Base-by-base conservation (phyloP, 371 early-diverging fungal genomes). In the Lichtheimia corymbifera region DNA sequence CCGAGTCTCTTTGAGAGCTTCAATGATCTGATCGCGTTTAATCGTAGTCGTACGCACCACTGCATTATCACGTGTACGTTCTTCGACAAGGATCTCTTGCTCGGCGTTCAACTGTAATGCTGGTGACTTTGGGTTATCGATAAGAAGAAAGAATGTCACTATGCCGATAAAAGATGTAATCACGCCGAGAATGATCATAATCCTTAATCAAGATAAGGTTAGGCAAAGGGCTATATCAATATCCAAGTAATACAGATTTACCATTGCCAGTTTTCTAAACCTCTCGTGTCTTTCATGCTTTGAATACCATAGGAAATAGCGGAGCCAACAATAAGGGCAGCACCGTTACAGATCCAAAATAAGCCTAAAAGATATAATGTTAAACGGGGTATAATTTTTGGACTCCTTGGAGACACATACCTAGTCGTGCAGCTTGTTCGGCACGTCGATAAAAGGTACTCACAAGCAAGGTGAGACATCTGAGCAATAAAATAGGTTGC, bases 181-280 rank as follows among this genome's bases (percentile, higher is more conserved):
- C 12, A 35, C 27, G 9, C 77, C 74, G 6, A 74, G 63, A 45
- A 77, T 74, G 42, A 77, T 63, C 77, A 77, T 77, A 18, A 72
- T 72, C 77, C 77, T 77, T 56, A 25, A 12, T 24, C 44, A 52
- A 45, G 30, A 44, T 41, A 27, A 20, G 18, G 25, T 50, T 14
- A 50, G n/a, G 41, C 7, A 15, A 22, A 25, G 24, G n/a, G 1
- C 42, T 22, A 56, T 18, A 17, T 47, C 22, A 47, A 47, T 9
- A 47, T n/a, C 6, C 47, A 22, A 22, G n/a, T 17, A 11, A 35
- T 0, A 35, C 11, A 35, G 9, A 20, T 15, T 56, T 70, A 78
- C 83, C 88, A 88, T 70, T 77, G 76, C 89, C 90, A 88, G 14
- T 69, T 63, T 13, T 50, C 17, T n/a, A 87, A 61, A 20, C 71